Evolutionary conservation across 2,329 filamentous ascomycete genomes (phyloP).

Genomic region (Cladophialophora carrionii): DNA sequence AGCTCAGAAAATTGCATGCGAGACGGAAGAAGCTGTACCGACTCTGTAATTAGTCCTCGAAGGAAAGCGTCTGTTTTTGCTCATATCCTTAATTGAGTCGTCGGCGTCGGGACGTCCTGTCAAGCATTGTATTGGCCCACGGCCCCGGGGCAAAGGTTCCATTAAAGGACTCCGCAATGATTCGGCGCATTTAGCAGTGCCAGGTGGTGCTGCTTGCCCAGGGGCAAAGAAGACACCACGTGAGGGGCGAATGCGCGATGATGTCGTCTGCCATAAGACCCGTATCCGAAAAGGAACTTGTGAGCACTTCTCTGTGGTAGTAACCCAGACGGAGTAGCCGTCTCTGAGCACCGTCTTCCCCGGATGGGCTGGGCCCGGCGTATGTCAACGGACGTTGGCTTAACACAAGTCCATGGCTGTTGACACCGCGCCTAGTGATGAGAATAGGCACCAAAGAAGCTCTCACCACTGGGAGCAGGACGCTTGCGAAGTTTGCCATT

Average conservation of each 20-base stretch:
- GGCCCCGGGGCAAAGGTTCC: not conserved
- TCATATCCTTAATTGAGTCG: not conserved
- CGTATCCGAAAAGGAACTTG: constrained; percentile 6
- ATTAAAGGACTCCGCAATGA: constrained; percentile 2
- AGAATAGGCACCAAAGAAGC: constrained; percentile 9
- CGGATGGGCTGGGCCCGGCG: not conserved
- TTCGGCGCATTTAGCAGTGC: not conserved
- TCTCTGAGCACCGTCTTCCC: constrained; percentile 3
- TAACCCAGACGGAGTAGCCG: not conserved
- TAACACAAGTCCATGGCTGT: not conserved
- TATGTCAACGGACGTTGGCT: not conserved
- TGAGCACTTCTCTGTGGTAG: not conserved
- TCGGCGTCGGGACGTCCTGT: not conserved
- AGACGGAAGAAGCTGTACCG: not conserved
- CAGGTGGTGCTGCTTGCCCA: not conserved
- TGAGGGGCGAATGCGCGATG: constrained; percentile 25
- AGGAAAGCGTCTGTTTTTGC: not conserved
- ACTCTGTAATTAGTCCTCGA: not conserved
- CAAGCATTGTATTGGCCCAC: not conserved
- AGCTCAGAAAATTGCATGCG: not conserved
- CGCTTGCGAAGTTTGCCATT: not conserved
- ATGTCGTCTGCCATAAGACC: constrained; percentile 23
- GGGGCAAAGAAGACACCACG: constrained; percentile 14
- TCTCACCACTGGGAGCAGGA: not conserved
- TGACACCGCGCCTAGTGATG: constrained; percentile 5